Evolutionary conservation across 164 flowering plant genomes (phyloP).

Genomic region (Chloranthus sessilifolius): DNA sequence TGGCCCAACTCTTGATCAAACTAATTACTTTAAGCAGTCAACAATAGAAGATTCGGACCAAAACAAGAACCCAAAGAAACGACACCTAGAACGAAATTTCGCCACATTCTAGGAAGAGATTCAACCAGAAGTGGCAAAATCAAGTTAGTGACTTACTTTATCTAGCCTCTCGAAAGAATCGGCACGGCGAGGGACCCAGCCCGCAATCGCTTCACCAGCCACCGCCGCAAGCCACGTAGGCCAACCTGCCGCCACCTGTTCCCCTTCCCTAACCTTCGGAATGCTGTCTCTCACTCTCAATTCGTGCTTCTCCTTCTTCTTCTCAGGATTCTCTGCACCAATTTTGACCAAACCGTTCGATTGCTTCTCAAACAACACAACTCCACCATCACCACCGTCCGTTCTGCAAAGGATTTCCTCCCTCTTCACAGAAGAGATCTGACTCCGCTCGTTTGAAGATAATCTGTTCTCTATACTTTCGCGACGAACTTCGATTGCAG

Average conservation of each 20-base stretch:
- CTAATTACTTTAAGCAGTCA: neutral
- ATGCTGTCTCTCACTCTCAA: constrained; percentile 31
- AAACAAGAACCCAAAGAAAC: neutral
- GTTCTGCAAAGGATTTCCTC: constrained; percentile 37
- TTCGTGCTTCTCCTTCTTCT: constrained; percentile 61
- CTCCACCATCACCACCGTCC: constrained; percentile 47
- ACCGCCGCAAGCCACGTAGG: constrained; percentile 95
- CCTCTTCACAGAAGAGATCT: constrained; percentile 45
- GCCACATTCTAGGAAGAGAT: neutral
- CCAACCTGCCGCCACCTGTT: constrained; percentile 98
- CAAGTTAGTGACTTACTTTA: constrained; percentile 45
- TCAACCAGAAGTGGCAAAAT: neutral
- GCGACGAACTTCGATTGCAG: constrained; percentile 70
- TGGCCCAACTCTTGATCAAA: too few species aligned
- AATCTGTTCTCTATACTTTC: constrained; percentile 59
- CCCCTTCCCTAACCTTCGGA: constrained; percentile 70
- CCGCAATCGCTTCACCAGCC: constrained; percentile 93
- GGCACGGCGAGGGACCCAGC: constrained; percentile 94
- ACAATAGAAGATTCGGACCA: neutral
- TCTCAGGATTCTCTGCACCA: constrained; percentile 46
- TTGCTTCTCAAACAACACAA: constrained; percentile 52
- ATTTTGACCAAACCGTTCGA: constrained; percentile 40
- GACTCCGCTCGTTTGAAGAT: constrained; percentile 31
- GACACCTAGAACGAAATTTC: neutral
- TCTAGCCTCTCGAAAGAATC: constrained; percentile 95